Conservation (phyloP, 345 rosid species). For the Microthlaspi erraticum region DNA sequence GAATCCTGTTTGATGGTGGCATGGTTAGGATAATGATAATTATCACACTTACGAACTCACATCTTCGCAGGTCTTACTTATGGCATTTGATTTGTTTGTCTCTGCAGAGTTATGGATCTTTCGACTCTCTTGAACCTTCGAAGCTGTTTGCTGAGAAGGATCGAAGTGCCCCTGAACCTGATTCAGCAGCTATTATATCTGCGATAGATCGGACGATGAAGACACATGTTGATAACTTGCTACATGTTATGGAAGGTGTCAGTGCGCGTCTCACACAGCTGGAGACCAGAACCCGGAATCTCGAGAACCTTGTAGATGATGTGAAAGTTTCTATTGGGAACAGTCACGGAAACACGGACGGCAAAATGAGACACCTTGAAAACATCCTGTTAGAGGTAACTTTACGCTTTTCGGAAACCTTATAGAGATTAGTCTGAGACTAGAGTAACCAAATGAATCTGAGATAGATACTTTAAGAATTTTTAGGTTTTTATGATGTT, state of each 20-base stretch:
- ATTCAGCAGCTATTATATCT: conserved; percentile 49
- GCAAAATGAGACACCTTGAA: conserved; percentile 84
- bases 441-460: conserved; percentile 3
- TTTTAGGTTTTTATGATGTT: background rate
- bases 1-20: background rate
- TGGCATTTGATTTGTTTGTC: background rate
- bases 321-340: conserved; percentile 77
- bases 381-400: conserved; percentile 81
- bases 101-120: conserved; percentile 66
- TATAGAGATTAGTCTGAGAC: background rate
- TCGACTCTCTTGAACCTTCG: conserved; percentile 69
- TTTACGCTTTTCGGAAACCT: conserved; percentile 1
- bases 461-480: background rate
- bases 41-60: background rate
- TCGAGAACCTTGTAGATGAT: conserved; percentile 82
- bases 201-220: conserved; percentile 78
- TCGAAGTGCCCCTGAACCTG: conserved; percentile 44
- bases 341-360: conserved; percentile 80
- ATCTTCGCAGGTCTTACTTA: conserved; percentile 7
- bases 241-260: conserved; percentile 71
- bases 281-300: conserved; percentile 71
- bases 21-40: conserved; percentile 2
- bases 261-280: conserved; percentile 80
- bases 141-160: conserved; percentile 63
- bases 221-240: conserved; percentile 69